phyloP scores from a whole-genome alignment of 768 basidiomycete genomes.

The Mrakia frigida region DNA sequence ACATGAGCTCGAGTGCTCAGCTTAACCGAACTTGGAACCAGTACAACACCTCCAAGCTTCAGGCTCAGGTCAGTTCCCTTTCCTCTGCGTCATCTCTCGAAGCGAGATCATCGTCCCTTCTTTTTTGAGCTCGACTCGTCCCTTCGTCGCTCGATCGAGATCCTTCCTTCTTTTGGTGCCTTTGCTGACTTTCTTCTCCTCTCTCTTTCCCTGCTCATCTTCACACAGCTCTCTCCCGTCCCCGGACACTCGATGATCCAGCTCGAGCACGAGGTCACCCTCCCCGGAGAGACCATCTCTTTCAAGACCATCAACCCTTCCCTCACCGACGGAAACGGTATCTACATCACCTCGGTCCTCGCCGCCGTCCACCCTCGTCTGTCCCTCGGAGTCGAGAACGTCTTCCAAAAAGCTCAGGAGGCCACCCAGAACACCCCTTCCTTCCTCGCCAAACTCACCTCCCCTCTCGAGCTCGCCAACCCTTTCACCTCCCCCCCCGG shows the following conservation, averaged over 20 bases:
- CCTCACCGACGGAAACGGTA: constrained; percentile 73
- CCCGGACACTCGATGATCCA: constrained; percentile 84
- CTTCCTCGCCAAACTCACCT: constrained; percentile 46
- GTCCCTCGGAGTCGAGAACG: constrained; percentile 76
- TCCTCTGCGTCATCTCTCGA: constrained; percentile 3
- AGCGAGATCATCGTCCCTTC: background rate
- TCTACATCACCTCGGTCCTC: constrained; percentile 84
- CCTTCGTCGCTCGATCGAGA: background rate
- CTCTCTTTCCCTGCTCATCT: constrained; percentile 56
- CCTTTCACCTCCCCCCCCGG: constrained; percentile 49
- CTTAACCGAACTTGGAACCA: constrained; percentile 84
- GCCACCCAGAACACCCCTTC: constrained; percentile 55
- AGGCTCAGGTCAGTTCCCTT: constrained; percentile 64
- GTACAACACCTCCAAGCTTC: constrained; percentile 71
- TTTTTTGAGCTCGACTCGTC: background rate
- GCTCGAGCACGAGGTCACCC: constrained; percentile 88
- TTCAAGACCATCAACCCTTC: constrained; percentile 87
- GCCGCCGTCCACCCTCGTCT: constrained; percentile 88
- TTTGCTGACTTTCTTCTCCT: constrained; percentile 12
- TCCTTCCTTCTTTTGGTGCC: background rate
- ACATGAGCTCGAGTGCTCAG: constrained; percentile 81
- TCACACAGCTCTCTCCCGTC: constrained; percentile 63
- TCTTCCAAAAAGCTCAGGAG: constrained; percentile 68
- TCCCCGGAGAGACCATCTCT: constrained; percentile 78
- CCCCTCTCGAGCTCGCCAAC: constrained; percentile 38